phyloP scores from a whole-genome alignment of 1,284 basidiomycete genomes.

The Rhodotorula sp. region DNA sequence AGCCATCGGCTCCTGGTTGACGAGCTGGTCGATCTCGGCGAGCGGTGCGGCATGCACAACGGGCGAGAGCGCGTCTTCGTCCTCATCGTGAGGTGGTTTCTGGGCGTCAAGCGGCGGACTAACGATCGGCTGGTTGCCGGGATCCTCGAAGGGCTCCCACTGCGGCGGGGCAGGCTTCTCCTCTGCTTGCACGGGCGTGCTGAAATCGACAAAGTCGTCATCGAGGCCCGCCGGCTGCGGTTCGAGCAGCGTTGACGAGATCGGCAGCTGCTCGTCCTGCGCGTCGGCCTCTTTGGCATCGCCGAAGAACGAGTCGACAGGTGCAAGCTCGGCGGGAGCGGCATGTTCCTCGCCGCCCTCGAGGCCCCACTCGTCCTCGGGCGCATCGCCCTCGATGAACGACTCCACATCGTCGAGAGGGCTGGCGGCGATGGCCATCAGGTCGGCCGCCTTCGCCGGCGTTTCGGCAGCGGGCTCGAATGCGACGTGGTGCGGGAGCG shows the following conservation, averaged over 20 bases:
- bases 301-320: slow-evolving; percentile 5
- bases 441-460: background rate
- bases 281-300: slow-evolving; percentile 8
- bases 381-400: background rate
- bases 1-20: background rate
- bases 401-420: slow-evolving; percentile 6
- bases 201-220: slow-evolving; percentile 18
- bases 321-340: background rate
- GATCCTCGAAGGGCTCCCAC: slow-evolving; percentile 18
- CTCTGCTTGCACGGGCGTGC: too few relatives aligned
- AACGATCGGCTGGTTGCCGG: background rate
- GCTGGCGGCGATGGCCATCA: background rate
- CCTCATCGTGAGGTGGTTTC: background rate
- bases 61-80: background rate
- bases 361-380: slow-evolving; percentile 15
- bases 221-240: background rate
- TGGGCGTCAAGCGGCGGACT: slow-evolving; percentile 3
- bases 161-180: background rate
- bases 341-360: background rate
- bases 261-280: background rate
- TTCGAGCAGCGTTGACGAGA: slow-evolving; percentile 1
- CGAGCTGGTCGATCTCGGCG: slow-evolving; percentile 1
- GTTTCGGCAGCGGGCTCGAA: background rate
- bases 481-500: slow-evolving; percentile 18
- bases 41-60: background rate